Evolutionary conservation across 2,329 filamentous ascomycete genomes (phyloP).

Genomic region (Hymenoscyphus occultus): DNA sequence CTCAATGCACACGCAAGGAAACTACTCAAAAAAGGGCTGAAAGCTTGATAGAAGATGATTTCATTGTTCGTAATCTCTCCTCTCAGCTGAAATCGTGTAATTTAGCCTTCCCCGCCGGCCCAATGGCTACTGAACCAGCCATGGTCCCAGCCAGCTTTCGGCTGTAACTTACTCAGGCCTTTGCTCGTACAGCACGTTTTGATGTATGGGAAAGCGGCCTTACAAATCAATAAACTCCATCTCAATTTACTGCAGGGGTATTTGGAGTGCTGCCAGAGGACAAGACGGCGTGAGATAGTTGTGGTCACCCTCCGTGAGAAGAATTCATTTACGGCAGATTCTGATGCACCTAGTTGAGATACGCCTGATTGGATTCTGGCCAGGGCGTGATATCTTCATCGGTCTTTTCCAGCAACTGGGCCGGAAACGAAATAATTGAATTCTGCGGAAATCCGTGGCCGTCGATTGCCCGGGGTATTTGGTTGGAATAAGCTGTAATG

Average conservation of each 20-base stretch:
- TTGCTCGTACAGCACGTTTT: no score
- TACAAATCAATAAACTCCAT: background rate
- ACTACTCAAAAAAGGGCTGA: background rate
- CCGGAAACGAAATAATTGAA: background rate
- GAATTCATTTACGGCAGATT: background rate
- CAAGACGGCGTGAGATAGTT: background rate
- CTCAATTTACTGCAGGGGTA: background rate
- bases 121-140: background rate
- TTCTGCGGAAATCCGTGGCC: background rate
- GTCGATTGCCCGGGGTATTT: background rate
- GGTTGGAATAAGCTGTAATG: background rate
- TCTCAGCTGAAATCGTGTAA: background rate
- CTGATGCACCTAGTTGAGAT: background rate
- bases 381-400: background rate
- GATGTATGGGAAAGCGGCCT: background rate
- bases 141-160: background rate
- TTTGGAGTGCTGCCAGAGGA: background rate
- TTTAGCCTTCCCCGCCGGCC: background rate
- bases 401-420: background rate
- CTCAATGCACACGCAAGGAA: background rate
- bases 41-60: conserved; percentile 4
- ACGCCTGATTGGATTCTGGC: background rate
- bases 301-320: background rate
- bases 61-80: conserved; percentile 1
- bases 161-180: background rate